Percentiles rank a stretch among this genome's conserved stretches.
phyloP scores from a whole-genome alignment of 169 alveolate species.

The Plasmodium chabaudi region DNA sequence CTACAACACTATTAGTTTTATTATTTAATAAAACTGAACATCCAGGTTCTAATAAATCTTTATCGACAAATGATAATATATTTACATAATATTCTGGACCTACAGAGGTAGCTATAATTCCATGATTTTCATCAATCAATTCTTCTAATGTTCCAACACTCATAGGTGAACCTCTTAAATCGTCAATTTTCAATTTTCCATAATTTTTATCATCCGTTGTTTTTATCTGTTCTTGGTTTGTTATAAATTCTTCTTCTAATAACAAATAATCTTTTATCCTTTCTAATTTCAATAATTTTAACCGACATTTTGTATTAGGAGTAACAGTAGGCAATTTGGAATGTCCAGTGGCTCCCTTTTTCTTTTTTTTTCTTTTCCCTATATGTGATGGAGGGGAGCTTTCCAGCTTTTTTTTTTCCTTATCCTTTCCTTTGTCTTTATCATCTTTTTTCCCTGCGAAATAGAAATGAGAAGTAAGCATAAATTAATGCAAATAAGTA shows the following conservation, averaged over 20 bases:
- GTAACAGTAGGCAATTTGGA: slow-evolving; percentile 93
- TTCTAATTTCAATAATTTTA: slow-evolving; percentile 93
- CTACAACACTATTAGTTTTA: slow-evolving; percentile 97
- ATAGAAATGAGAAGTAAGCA: background rate
- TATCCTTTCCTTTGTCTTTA: slow-evolving; percentile 77
- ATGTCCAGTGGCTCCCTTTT: slow-evolving; percentile 78
- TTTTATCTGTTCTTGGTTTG: slow-evolving; percentile 89
- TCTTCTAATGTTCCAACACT: slow-evolving; percentile 98
- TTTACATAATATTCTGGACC: slow-evolving; percentile 99
- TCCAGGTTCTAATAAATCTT: slow-evolving; percentile 98
- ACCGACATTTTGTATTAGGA: slow-evolving; percentile 95
- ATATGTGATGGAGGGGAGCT: slow-evolving; percentile 77
- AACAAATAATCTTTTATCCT: slow-evolving; percentile 96
- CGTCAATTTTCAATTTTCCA: slow-evolving; percentile 92
- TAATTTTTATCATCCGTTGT: slow-evolving; percentile 84
- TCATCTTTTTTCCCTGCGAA: slow-evolving; percentile 59
- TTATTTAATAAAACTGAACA: slow-evolving; percentile 97
- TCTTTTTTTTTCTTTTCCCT: slow-evolving; percentile 65
- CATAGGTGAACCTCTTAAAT: slow-evolving; percentile 98
- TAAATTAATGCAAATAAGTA: background rate
- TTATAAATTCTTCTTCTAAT: slow-evolving; percentile 96
- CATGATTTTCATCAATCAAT: slow-evolving; percentile 98
- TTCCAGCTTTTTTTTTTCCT: slow-evolving; percentile 79
- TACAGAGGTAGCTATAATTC: slow-evolving; percentile 97
- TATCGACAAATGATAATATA: slow-evolving; percentile 98